Base-by-base conservation (phyloP, 805 yeast species). In the Nakazawaea holstii region DNA sequence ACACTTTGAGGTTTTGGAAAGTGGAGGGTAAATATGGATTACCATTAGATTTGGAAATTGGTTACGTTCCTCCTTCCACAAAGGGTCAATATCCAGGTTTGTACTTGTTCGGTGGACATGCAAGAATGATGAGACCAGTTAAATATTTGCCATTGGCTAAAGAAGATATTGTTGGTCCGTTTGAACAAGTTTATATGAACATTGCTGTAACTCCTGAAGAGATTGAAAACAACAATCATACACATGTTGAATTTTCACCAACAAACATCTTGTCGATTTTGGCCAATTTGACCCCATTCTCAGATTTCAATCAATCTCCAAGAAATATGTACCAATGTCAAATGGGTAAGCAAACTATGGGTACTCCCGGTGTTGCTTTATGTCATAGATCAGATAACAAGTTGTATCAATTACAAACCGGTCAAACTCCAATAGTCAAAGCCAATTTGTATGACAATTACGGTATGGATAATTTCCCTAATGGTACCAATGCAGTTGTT, bases 341-440 rank as follows among this genome's bases (percentile, higher is more conserved):
- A 62, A 87, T 87, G 96, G 96, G 97, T 80, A 94, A 94, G 72
- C 99, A 94, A 74, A 92, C 99, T 17, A 94, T 94, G 99, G 99
- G 99, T 69, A 94, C 99, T 4, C 99, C 99, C 8, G 98, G 98
- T 70, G 96, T 94, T 53, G 98, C 95, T 0, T 73, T 92, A 46
- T 79, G 73, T 39, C 96, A 90, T 66, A 80, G 99, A 67, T 86
- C 96, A 1, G 99, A 94, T 67, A 94, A 94, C 72, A 94, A 92
- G 66, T 71, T 94, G 51, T 94, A 94, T 69, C 82, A 92, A 59
- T 72, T 94, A 56, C 99, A 94, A 69, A 76, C 87, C 39, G 99
- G 99, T 40, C 98, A 94, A 73, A 87, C 97, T 1, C 99, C 99
- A 36, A 88, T 94, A 61, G 99, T 94, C 41, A 85, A 91, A 61